These are phyloP conservation scores for Alternaria solani DNA, from an alignment of 2,329 filamentous ascomycete species.

Conservation along the genomic window DNA sequence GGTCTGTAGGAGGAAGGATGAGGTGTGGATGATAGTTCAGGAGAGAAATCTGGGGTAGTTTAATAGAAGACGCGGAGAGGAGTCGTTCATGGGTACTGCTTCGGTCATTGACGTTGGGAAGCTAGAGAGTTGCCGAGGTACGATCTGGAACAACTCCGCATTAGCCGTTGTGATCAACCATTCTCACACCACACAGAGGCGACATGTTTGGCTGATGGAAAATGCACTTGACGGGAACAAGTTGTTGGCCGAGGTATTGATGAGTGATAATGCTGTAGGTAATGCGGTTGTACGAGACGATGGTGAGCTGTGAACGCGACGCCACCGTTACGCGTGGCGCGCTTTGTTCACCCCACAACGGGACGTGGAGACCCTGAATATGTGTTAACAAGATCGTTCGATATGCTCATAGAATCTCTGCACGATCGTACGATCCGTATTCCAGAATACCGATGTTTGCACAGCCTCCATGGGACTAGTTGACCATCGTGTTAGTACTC, in stretches of 20 bases:
- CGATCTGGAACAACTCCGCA: conserved; percentile 18
- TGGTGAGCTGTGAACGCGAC: background rate
- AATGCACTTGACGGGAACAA: background rate
- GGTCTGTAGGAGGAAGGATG: background rate
- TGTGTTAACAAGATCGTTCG: background rate
- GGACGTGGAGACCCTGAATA: background rate
- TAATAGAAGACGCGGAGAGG: conserved; percentile 21
- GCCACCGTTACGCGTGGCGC: conserved; percentile 4
- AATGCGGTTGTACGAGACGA: background rate
- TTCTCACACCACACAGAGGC: conserved; percentile 8
- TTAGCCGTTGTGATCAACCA: background rate
- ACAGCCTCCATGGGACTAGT: background rate
- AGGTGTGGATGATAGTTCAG: background rate
- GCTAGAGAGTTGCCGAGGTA: conserved; percentile 38
- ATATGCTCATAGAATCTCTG: too few species aligned
- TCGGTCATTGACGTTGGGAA: conserved; percentile 16
- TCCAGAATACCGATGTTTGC: background rate
- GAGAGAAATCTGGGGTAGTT: conserved; percentile 28
- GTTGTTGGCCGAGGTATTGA: conserved; percentile 7
- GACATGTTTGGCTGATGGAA: background rate
- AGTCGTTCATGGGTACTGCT: conserved; percentile 33
- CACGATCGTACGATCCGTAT: background rate
- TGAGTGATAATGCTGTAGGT: background rate
- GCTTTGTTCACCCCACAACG: background rate
- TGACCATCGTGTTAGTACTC: background rate